Conservation (phyloP, 1,139 yeast genomes). For the Candida albicans region DNA sequence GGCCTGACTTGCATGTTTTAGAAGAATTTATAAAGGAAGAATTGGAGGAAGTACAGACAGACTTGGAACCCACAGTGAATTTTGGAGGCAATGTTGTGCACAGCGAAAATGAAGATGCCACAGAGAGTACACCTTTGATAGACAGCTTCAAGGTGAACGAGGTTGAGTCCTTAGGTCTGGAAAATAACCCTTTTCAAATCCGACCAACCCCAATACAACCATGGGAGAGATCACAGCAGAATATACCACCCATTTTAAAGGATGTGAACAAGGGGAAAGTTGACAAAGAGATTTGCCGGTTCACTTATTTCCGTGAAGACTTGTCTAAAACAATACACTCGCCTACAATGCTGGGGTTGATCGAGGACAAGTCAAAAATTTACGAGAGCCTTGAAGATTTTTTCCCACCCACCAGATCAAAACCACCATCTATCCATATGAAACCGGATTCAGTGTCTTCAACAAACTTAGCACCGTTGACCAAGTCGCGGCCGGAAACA, state of each 20-base stretch:
- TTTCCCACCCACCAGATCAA: constrained; percentile 29
- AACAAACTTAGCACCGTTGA: constrained; percentile 5
- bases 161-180: constrained; percentile 49
- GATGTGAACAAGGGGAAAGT: constrained; percentile 16
- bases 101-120: constrained; percentile 5
- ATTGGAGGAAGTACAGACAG: constrained; percentile 19
- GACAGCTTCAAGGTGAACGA: constrained; percentile 58
- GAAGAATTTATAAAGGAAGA: constrained; percentile 80
- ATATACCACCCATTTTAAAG: constrained; percentile 31
- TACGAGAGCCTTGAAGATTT: constrained; percentile 21
- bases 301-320: constrained; percentile 91
- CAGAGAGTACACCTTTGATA: constrained; percentile 30
- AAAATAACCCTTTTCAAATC: constrained; percentile 51
- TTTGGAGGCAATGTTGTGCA: constrained; percentile 25
- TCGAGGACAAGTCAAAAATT: constrained; percentile 21
- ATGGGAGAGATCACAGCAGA: constrained; percentile 55
- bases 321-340: constrained; percentile 86
- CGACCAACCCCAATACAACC: constrained; percentile 79
- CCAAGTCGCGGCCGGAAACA: constrained; percentile 17
- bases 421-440: constrained; percentile 11
- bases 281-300: constrained; percentile 48
- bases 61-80: constrained; percentile 21
- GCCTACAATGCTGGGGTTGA: constrained; percentile 80
- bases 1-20: constrained; percentile 83
- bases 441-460: constrained; percentile 6